Evolutionary conservation across 306 rosid genomes (phyloP).

Genomic region (Hylodesmum podocarpum): DNA sequence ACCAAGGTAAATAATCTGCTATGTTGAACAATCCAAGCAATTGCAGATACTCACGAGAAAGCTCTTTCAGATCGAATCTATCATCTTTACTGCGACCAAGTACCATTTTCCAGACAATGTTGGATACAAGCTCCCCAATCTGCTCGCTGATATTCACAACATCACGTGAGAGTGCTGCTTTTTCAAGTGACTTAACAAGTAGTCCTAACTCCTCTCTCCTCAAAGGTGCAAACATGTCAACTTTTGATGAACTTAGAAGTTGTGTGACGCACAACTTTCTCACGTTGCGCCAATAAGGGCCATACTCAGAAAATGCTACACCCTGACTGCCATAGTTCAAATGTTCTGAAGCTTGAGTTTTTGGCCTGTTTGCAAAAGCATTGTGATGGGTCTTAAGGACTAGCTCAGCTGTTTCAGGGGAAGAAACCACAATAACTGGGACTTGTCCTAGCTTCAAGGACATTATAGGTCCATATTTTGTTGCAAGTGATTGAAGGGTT

Average conservation of each 20-base stretch:
- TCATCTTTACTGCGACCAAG: not conserved
- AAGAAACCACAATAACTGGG: conserved; percentile 21
- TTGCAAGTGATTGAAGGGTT: conserved; percentile 27
- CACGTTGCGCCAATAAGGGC: conserved; percentile 38
- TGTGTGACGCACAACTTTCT: conserved; percentile 33
- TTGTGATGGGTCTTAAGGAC: conserved; percentile 48
- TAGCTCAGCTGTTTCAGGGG: conserved; percentile 41
- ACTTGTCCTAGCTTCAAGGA: conserved; percentile 17
- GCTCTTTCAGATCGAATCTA: conserved; percentile 1
- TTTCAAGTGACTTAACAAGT: not conserved
- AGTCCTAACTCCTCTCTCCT: conserved; percentile 1
- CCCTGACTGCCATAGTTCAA: not conserved
- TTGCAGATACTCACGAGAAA: not conserved
- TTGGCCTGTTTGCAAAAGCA: conserved; percentile 15
- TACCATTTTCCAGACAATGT: not conserved
- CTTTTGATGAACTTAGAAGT: conserved; percentile 18
- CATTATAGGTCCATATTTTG: conserved; percentile 38
- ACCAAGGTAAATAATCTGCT: conserved; percentile 26
- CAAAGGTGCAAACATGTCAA: conserved; percentile 1
- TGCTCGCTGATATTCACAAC: not conserved
- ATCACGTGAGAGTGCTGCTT: not conserved
- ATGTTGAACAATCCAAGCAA: not conserved
- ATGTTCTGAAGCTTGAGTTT: not conserved
- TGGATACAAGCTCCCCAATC: not conserved
- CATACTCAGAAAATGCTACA: not conserved